Conservation (phyloP, 345 rosid genomes). For the Turnera subulata region DNA sequence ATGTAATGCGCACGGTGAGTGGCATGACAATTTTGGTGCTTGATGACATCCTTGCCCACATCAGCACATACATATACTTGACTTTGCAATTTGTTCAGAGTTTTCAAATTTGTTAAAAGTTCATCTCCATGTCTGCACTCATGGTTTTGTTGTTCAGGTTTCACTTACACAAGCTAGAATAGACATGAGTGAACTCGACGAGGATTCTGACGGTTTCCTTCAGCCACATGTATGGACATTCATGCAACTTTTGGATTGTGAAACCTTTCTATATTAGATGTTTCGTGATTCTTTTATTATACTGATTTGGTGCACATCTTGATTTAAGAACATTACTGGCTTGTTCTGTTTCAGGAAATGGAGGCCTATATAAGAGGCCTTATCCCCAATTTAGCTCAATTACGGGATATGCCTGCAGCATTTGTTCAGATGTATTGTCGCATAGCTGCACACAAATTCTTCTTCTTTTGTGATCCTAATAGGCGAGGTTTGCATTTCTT, state of each 20-base stretch:
- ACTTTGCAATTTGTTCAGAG: too few species aligned
- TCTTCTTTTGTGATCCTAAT: constrained; percentile 98
- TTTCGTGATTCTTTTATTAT: background rate
- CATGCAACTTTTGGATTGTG: background rate
- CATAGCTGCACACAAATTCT: constrained; percentile 95
- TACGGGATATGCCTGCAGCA: constrained; percentile 83
- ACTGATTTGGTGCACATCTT: too few species aligned
- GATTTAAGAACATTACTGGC: background rate
- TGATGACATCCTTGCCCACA: background rate
- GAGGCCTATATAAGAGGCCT: constrained; percentile 88
- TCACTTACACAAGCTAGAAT: constrained; percentile 98
- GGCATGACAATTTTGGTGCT: background rate
- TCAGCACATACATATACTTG: too few species aligned
- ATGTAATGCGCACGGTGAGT: constrained; percentile 98
- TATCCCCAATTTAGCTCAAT: constrained; percentile 94
- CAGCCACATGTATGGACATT: constrained; percentile 57
- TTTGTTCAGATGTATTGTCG: constrained; percentile 91
- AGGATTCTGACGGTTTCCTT: constrained; percentile 98
- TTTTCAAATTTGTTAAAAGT: background rate
- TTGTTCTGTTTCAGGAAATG: constrained; percentile 72
- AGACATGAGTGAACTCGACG: constrained; percentile 99
- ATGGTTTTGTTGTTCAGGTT: constrained; percentile 51
- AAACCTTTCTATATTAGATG: constrained; percentile 8
- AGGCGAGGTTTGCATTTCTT: constrained; percentile 65
- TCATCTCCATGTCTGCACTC: constrained; percentile 6